Conservation (phyloP, 192 early-diverging fungal genomes). For the Dispira parvispora region DNA sequence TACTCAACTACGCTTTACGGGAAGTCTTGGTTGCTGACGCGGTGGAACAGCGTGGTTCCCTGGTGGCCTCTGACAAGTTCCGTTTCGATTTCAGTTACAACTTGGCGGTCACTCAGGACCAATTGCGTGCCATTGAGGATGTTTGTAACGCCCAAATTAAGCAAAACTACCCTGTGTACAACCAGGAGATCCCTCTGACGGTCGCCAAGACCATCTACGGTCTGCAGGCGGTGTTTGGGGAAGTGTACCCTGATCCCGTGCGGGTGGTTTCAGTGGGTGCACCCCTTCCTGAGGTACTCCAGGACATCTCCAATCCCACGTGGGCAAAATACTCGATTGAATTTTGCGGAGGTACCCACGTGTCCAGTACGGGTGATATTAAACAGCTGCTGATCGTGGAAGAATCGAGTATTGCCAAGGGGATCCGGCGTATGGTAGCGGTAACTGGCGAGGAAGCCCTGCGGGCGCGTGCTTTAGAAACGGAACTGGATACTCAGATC, state of each 20-base stretch:
- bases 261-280: constrained; percentile 88
- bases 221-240: constrained; percentile 93
- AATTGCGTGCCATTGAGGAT: constrained; percentile 55
- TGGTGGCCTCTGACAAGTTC: constrained; percentile 29
- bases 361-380: constrained; percentile 23
- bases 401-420: constrained; percentile 35
- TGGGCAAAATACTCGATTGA: constrained; percentile 51
- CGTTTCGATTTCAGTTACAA: constrained; percentile 65
- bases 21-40: constrained; percentile 36
- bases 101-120: constrained; percentile 40
- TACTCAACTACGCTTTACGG: constrained; percentile 33
- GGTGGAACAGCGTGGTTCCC: constrained; percentile 36
- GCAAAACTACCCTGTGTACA: constrained; percentile 57
- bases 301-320: constrained; percentile 53
- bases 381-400: constrained; percentile 37
- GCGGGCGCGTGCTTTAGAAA: constrained; percentile 46
- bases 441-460: constrained; percentile 27
- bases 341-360: constrained; percentile 41
- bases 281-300: constrained; percentile 71
- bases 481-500: constrained; percentile 26
- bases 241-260: constrained; percentile 95
- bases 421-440: constrained; percentile 39
- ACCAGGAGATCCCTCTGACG: constrained; percentile 66
- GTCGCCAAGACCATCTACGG: constrained; percentile 75
- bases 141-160: constrained; percentile 64